These are phyloP conservation scores for Picea glauca DNA, from an alignment of 75 land plant genomes.

Conservation along the genomic window DNA sequence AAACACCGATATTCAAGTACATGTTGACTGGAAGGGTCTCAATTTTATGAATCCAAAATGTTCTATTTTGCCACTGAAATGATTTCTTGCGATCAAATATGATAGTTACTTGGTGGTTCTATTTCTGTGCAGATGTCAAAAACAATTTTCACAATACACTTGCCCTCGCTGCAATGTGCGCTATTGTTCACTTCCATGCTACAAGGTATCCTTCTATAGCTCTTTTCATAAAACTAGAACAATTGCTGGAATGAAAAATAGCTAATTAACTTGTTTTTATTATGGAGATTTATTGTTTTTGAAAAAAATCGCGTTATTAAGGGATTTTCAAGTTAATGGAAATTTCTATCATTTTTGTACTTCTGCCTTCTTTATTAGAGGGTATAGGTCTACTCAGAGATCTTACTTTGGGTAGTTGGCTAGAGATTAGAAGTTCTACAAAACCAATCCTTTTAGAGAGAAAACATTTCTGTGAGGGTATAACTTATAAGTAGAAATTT, in stretches of 20 bases:
- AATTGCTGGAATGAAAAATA: neutral
- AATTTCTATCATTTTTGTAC: neutral
- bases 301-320: neutral
- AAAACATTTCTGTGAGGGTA: too few species aligned
- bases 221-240: neutral
- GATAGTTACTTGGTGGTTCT: neutral
- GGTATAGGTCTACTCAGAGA: too few species aligned
- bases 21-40: too few species aligned
- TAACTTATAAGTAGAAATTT: too few species aligned
- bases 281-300: neutral
- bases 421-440: too few species aligned
- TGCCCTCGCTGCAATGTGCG: slow-evolving; percentile 89
- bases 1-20: too few species aligned
- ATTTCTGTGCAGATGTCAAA: slow-evolving; percentile 54
- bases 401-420: too few species aligned
- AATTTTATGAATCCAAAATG: too few species aligned
- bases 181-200: slow-evolving; percentile 89
- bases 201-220: slow-evolving; percentile 54
- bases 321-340: neutral
- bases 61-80: too few species aligned
- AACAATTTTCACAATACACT: slow-evolving; percentile 84
- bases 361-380: neutral
- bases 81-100: neutral
- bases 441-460: too few species aligned
- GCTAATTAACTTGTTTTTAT: neutral